Evolutionary conservation across 805 yeast species (phyloP), one percentile per base, ranked within the genome.

Genomic region (Teunomyces atbi): DNA sequence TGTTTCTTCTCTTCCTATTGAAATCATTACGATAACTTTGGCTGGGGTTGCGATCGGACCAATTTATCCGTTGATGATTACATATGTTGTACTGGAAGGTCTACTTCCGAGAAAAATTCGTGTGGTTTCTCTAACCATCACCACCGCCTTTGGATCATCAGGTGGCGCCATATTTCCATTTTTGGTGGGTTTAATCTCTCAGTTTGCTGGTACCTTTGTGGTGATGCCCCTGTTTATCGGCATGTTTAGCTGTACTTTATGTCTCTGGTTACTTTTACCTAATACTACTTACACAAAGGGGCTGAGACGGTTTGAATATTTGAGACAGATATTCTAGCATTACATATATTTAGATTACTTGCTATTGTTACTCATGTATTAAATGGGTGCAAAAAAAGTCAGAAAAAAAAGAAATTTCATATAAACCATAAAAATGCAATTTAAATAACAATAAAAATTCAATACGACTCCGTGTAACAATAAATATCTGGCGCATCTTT

Each of bases 401-500:
- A 16, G 3, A 15, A 29, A 23, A 23, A 12, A 38, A n/a, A 38
- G 13, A 8, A 23, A 11, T 6, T 20, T 27, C 19, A 12, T 19
- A 37, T 6, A 37, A n/a, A n/a, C 21, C 41, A 21, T 37, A 6
- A 37, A 11, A 19, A 18, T 19, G 33, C 35, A 16, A 30, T 7
- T 6, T 19, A 30, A 13, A 6, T 42, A 21, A 13, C 23, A 26
- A 35, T 28, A 13, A 21, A 28, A 16, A 41, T 18, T 35, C 55
- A 58, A 45, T 58, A 66, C 11, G 66, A 52, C 46, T 74, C 78
- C 10, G 65, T 63, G 50, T 71, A 70, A 48, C 71, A 65, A 52
- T 74, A 73, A 36, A 75, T 60, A 47, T 73, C 73, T 0, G 77
- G 76, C 1, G 70, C 60, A 35, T 61, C 50, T 18, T 45, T 45